These are phyloP conservation scores for Plasmodium coatneyi DNA, from an alignment of 169 alveolate genomes.

Conservation along the genomic window DNA sequence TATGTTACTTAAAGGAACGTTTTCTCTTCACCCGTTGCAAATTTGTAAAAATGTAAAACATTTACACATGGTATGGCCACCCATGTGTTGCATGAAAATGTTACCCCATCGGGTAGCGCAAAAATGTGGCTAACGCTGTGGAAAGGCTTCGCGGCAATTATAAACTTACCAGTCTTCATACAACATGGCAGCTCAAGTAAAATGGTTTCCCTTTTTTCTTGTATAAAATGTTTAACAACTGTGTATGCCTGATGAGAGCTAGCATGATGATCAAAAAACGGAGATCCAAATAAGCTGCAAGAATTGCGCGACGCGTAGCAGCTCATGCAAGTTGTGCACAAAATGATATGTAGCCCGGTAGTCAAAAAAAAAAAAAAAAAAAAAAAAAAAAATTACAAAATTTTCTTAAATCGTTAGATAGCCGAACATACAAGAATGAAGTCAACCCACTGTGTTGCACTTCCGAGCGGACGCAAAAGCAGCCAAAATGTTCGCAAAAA, in stretches of 20 bases:
- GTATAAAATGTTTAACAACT: no score
- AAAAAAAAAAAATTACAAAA: background rate
- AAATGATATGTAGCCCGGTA: background rate
- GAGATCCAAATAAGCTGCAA: background rate
- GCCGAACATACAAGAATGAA: background rate
- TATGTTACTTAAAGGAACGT: background rate
- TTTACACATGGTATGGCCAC: background rate
- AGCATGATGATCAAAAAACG: background rate
- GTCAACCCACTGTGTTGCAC: background rate
- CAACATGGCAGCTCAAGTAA: background rate
- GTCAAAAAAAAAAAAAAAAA: background rate
- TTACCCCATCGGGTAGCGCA: background rate
- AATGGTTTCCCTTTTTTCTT: background rate
- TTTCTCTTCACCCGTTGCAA: background rate
- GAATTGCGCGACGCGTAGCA: background rate
- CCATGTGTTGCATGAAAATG: background rate
- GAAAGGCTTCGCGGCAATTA: background rate
- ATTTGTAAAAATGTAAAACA: background rate
- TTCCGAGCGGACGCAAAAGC: background rate
- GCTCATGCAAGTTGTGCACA: background rate
- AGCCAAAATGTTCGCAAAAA: background rate
- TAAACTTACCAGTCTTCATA: background rate
- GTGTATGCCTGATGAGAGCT: background rate
- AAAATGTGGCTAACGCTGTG: background rate
- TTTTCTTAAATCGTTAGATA: background rate